Percentiles rank a stretch among this genome's conserved stretches.
phyloP scores from a whole-genome alignment of 2,329 filamentous ascomycete species.

The Fusarium sp. region DNA sequence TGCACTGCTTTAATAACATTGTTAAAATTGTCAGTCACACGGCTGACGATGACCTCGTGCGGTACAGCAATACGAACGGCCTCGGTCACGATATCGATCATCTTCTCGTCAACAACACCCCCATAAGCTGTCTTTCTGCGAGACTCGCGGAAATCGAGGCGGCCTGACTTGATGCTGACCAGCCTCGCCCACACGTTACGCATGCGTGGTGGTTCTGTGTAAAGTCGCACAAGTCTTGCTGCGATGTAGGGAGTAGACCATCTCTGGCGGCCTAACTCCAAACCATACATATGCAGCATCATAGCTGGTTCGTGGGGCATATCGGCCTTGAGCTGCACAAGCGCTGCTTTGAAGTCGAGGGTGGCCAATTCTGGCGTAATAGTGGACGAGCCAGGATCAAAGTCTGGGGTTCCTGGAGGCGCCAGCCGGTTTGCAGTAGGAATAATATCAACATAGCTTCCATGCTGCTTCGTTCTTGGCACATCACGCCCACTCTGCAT shows the following conservation, averaged over 20 bases:
- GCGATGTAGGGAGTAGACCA: constrained; percentile 88
- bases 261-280: constrained; percentile 86
- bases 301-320: constrained; percentile 91
- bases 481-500: constrained; percentile 62
- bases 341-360: constrained; percentile 82
- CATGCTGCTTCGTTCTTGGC: constrained; percentile 51
- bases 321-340: constrained; percentile 88
- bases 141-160: constrained; percentile 83
- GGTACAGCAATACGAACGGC: constrained; percentile 90
- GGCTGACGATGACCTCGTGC: constrained; percentile 89
- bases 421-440: constrained; percentile 52
- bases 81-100: constrained; percentile 86
- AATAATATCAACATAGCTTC: constrained; percentile 34
- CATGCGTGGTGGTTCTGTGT: constrained; percentile 87
- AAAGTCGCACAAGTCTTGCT: constrained; percentile 83
- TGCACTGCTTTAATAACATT: constrained; percentile 89
- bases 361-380: constrained; percentile 75
- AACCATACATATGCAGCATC: constrained; percentile 87
- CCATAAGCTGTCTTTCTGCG: constrained; percentile 74
- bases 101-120: constrained; percentile 76
- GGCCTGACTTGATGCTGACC: constrained; percentile 82
- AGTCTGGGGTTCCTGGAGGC: constrained; percentile 53
- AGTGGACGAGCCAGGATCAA: constrained; percentile 52
- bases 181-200: constrained; percentile 87
- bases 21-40: constrained; percentile 91